Percentiles rank a stretch among this genome's conserved stretches.
Conservation (phyloP, 1,284 basidiomycete genomes). For the Anthracocystis setariae region DNA sequence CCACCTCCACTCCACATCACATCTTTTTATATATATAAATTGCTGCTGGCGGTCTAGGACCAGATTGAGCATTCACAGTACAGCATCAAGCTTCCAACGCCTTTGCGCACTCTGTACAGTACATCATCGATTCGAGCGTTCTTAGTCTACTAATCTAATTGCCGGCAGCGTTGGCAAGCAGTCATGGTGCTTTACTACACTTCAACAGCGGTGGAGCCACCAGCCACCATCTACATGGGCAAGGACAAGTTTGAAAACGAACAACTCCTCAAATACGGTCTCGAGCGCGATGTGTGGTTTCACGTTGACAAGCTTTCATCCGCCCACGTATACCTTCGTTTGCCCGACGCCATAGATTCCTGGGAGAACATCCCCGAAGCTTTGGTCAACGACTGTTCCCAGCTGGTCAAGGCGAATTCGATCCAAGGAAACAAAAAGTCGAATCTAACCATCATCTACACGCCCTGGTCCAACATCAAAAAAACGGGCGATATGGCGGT, state of each 20-base stretch:
- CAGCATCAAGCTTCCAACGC: too few species aligned
- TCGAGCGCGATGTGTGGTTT: slow-evolving; percentile 73
- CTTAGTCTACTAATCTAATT: too few species aligned
- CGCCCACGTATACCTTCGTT: slow-evolving; percentile 77
- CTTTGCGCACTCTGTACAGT: too few species aligned
- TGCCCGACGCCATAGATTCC: slow-evolving; percentile 76
- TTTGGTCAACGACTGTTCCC: slow-evolving; percentile 85
- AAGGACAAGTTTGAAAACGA: slow-evolving; percentile 84
- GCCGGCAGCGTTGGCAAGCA: neutral
- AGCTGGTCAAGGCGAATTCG: slow-evolving; percentile 96
- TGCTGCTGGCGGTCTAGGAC: too few species aligned
- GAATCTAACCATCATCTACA: slow-evolving; percentile 92
- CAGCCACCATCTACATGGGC: slow-evolving; percentile 88
- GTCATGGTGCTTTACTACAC: slow-evolving; percentile 74
- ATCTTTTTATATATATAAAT: too few species aligned
- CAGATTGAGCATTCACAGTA: too few species aligned
- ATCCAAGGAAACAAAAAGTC: slow-evolving; percentile 98
- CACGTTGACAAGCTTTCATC: slow-evolving; percentile 71
- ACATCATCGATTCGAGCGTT: too few species aligned
- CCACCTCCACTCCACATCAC: slow-evolving; percentile 24
- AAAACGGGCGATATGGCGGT: slow-evolving; percentile 73
- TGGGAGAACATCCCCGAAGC: slow-evolving; percentile 88
- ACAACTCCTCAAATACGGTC: slow-evolving; percentile 84
- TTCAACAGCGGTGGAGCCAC: slow-evolving; percentile 73
- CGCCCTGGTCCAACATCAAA: slow-evolving; percentile 72